These are phyloP conservation scores for Pulveroboletus sp. DNA, from an alignment of 1,284 basidiomycete genomes.

Conservation along the genomic window DNA sequence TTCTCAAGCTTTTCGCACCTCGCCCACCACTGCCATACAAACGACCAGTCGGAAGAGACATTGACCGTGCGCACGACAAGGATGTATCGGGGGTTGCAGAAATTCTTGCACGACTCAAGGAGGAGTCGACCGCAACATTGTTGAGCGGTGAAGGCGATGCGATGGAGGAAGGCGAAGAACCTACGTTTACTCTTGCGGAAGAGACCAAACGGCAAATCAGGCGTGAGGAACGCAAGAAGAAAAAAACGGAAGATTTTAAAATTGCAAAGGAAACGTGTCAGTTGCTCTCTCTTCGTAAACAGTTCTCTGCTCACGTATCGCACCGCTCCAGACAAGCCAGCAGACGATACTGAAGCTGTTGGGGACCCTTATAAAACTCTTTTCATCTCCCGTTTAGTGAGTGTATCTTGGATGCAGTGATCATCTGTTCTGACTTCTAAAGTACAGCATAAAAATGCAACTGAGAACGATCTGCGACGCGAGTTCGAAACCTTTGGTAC, in stretches of 20 bases:
- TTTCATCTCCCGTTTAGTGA: conserved; percentile 89
- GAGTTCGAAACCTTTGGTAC: conserved; percentile 96
- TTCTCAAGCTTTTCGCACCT: conserved; percentile 92
- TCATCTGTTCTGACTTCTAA: conserved; percentile 23
- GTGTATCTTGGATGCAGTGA: conserved; percentile 20
- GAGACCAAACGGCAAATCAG: conserved; percentile 76
- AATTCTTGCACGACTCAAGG: conserved; percentile 71
- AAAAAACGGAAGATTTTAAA: conserved; percentile 77
- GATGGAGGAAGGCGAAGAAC: conserved; percentile 82
- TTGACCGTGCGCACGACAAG: conserved; percentile 69
- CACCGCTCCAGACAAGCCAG: conserved; percentile 71
- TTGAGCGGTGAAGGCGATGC: conserved; percentile 52
- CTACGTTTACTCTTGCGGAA: conserved; percentile 71
- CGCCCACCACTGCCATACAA: conserved; percentile 83
- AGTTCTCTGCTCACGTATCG: conserved; percentile 9
- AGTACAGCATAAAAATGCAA: conserved; percentile 77
- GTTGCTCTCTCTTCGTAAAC: conserved; percentile 30
- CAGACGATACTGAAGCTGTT: conserved; percentile 87
- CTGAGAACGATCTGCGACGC: conserved; percentile 86
- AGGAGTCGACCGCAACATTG: conserved; percentile 69
- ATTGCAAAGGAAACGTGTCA: conserved; percentile 78
- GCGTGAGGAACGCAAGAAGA: conserved; percentile 77
- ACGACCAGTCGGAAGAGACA: conserved; percentile 81
- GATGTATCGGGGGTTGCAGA: conserved; percentile 70
- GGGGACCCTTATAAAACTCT: conserved; percentile 99